Conservation (phyloP, 805 yeast species). For the Groenewaldozyma salmanticensis region DNA sequence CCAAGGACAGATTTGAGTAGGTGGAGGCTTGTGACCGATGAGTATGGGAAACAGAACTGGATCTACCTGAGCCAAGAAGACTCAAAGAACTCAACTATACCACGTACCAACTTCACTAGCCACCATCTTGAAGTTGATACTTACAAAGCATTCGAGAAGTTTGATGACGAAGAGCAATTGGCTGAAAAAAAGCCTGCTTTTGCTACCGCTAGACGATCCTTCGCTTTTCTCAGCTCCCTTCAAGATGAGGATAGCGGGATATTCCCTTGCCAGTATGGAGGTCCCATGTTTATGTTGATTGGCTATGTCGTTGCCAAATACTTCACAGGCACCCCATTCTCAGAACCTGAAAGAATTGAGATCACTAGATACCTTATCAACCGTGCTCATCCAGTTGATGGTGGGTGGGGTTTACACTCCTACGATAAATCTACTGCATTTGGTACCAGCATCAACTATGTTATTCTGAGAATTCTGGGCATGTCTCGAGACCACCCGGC, state of each 20-base stretch:
- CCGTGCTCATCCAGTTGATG: constrained; percentile 92
- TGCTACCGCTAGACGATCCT: constrained; percentile 66
- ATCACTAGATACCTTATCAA: constrained; percentile 81
- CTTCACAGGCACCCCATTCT: constrained; percentile 57
- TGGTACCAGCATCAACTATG: constrained; percentile 86
- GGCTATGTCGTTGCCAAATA: constrained; percentile 75
- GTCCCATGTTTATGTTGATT: constrained; percentile 95
- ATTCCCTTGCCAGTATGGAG: constrained; percentile 88
- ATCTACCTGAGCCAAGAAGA: constrained; percentile 39
- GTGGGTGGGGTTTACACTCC: constrained; percentile 98
- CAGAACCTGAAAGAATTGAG: constrained; percentile 57
- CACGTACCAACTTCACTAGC: constrained; percentile 20
- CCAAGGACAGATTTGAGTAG: constrained; percentile 55
- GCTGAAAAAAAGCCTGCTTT: constrained; percentile 28
- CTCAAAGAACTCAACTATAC: constrained; percentile 12
- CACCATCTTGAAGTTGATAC: constrained; percentile 22
- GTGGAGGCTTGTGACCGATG: constrained; percentile 69
- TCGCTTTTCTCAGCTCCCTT: constrained; percentile 53
- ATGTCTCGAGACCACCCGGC: constrained; percentile 65
- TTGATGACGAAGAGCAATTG: neutral
- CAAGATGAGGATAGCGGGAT: constrained; percentile 75
- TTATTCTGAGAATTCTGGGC: constrained; percentile 72
- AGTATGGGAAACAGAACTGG: constrained; percentile 78
- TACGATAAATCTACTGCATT: constrained; percentile 90
- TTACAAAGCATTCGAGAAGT: constrained; percentile 20